phyloP scores from a whole-genome alignment of 805 yeast genomes.

The Wickerhamiella galacta region DNA sequence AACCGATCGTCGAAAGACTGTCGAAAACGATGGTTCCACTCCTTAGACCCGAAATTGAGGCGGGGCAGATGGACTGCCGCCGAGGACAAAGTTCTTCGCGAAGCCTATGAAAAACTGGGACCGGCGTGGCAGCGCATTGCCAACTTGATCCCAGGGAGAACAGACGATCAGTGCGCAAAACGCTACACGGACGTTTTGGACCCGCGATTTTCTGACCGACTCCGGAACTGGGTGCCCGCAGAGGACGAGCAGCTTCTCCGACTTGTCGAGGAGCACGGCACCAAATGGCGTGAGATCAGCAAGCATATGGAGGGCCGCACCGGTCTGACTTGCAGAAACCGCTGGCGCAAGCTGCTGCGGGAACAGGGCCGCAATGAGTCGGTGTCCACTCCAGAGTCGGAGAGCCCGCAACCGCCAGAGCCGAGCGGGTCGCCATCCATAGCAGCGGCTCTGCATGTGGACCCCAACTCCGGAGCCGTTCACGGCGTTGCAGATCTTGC shows the following conservation, averaged over 20 bases:
- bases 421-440: too few relatives aligned
- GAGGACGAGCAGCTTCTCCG: slow-evolving; percentile 61
- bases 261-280: slow-evolving; percentile 55
- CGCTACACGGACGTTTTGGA: slow-evolving; percentile 77
- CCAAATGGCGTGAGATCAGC: slow-evolving; percentile 78
- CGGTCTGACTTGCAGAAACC: slow-evolving; percentile 73
- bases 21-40: slow-evolving; percentile 72
- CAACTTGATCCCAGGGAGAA: slow-evolving; percentile 58
- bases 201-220: slow-evolving; percentile 59
- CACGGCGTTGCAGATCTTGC: too few relatives aligned
- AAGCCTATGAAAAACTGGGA: slow-evolving; percentile 53
- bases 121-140: slow-evolving; percentile 79
- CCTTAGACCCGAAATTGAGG: slow-evolving; percentile 63
- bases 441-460: too few relatives aligned
- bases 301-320: slow-evolving; percentile 61
- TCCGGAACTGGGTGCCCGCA: slow-evolving; percentile 60
- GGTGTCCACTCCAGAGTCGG: too few relatives aligned
- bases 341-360: slow-evolving; percentile 75
- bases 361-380: slow-evolving; percentile 22
- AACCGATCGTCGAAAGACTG: slow-evolving; percentile 62
- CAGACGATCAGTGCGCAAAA: slow-evolving; percentile 91
- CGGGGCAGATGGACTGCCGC: slow-evolving; percentile 78
- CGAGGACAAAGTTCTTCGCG: slow-evolving; percentile 52
- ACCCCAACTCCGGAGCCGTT: too few relatives aligned
- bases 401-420: too few relatives aligned